phyloP scores from a whole-genome alignment of 78 protist genomes.

The Tieghemostelium lacteum region DNA sequence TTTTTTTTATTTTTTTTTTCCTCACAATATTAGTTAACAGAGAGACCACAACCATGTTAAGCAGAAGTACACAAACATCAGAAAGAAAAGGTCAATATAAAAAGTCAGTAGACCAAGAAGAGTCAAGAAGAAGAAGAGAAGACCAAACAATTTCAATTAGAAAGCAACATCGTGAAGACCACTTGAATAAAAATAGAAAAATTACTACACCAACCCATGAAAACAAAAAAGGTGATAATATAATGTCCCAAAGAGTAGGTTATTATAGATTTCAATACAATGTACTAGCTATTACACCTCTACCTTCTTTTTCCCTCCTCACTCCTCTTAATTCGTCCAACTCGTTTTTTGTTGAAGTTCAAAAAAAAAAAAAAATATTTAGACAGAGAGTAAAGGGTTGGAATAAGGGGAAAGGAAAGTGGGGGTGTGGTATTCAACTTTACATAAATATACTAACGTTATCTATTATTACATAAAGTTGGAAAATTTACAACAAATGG shows the following conservation, averaged over 20 bases:
- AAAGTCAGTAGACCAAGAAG: constrained; percentile 68
- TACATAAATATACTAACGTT: neutral
- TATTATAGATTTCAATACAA: neutral
- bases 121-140: constrained; percentile 86
- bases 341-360: neutral
- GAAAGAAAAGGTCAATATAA: constrained; percentile 58
- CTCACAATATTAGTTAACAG: no score
- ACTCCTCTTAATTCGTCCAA: neutral
- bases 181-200: constrained; percentile 83
- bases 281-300: neutral
- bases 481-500: constrained; percentile 46
- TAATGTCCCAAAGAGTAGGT: neutral
- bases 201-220: neutral
- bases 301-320: neutral
- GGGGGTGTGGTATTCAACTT: neutral
- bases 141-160: constrained; percentile 84
- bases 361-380: neutral
- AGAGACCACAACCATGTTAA: no score
- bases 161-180: constrained; percentile 88
- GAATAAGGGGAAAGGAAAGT: no score
- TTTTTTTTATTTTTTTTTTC: no score
- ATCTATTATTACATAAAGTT: neutral
- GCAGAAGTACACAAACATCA: constrained; percentile 35
- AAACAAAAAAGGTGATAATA: neutral
- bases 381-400: neutral